Evolutionary conservation across 441 rosid genomes (phyloP).

Genomic region (Erodium chrysanthum): DNA sequence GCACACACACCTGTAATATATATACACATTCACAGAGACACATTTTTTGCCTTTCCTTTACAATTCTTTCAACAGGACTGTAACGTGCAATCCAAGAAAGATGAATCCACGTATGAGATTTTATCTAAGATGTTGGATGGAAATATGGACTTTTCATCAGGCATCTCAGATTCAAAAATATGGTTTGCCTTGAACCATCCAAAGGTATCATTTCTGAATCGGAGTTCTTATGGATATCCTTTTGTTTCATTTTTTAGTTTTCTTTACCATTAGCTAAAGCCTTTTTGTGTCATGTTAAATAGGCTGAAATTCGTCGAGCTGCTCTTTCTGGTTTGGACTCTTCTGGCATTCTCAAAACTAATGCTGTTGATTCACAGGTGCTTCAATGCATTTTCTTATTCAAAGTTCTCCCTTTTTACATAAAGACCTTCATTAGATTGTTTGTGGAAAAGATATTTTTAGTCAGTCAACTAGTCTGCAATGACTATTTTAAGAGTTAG

Average conservation of each 20-base stretch:
- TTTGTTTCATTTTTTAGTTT: not conserved
- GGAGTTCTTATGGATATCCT: not conserved
- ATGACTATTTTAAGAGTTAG: not conserved
- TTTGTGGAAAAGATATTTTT: not conserved
- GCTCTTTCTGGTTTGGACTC: conserved; percentile 51
- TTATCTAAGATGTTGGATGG: conserved; percentile 53
- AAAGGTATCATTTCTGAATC: conserved; percentile 35
- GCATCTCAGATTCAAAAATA: conserved; percentile 56
- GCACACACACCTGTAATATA: not conserved
- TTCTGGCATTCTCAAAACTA: conserved; percentile 37
- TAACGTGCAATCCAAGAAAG: conserved; percentile 42
- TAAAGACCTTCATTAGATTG: not conserved
- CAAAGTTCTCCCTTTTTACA: not conserved
- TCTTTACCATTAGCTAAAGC: conserved; percentile 14
- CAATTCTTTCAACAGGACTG: conserved; percentile 31
- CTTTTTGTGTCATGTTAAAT: conserved; percentile 21
- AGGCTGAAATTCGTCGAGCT: conserved; percentile 82
- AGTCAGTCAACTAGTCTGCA: not conserved
- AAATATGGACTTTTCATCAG: conserved; percentile 39
- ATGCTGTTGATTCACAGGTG: conserved; percentile 54
- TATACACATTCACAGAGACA: not conserved
- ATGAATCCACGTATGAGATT: conserved; percentile 41
- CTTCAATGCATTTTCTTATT: conserved; percentile 14
- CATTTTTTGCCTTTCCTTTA: conserved; percentile 15
- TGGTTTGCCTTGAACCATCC: conserved; percentile 93